phyloP scores from a whole-genome alignment of 345 rosid genomes.

The Citropsis articulata region DNA sequence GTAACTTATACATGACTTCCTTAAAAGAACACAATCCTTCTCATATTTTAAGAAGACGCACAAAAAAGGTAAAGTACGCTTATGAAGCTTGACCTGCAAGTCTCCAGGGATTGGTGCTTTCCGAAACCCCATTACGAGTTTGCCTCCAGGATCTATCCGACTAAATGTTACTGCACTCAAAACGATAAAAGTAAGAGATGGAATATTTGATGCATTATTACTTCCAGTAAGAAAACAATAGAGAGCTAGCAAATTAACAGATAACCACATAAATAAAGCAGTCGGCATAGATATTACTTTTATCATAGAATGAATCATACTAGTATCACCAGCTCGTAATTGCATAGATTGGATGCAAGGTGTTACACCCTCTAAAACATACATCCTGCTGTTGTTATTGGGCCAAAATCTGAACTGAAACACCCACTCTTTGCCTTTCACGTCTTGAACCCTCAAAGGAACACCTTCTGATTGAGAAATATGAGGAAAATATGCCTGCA shows the following conservation, averaged over 20 bases:
- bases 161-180: conserved; percentile 69
- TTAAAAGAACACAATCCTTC: background rate
- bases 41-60: conserved; percentile 3
- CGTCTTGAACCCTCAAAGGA: conserved; percentile 82
- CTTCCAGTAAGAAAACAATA: conserved; percentile 1
- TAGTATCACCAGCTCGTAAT: conserved; percentile 87
- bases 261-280: background rate
- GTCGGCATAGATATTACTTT: background rate
- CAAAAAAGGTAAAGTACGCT: conserved; percentile 1
- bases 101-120: conserved; percentile 54
- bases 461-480: conserved; percentile 92
- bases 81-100: conserved; percentile 44
- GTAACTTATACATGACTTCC: conserved; percentile 2
- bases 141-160: conserved; percentile 77
- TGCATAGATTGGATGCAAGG: conserved; percentile 97
- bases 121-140: conserved; percentile 77
- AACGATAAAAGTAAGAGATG: conserved; percentile 4
- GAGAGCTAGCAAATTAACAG: background rate
- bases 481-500: conserved; percentile 92
- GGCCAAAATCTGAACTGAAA: conserved; percentile 99
- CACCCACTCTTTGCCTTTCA: conserved; percentile 87
- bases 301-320: conserved; percentile 32
- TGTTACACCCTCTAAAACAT: conserved; percentile 96
- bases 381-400: conserved; percentile 97
- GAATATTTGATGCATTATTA: background rate